phyloP scores from a whole-genome alignment of 371 early-diverging fungal genomes.

The Mortierella sp. region DNA sequence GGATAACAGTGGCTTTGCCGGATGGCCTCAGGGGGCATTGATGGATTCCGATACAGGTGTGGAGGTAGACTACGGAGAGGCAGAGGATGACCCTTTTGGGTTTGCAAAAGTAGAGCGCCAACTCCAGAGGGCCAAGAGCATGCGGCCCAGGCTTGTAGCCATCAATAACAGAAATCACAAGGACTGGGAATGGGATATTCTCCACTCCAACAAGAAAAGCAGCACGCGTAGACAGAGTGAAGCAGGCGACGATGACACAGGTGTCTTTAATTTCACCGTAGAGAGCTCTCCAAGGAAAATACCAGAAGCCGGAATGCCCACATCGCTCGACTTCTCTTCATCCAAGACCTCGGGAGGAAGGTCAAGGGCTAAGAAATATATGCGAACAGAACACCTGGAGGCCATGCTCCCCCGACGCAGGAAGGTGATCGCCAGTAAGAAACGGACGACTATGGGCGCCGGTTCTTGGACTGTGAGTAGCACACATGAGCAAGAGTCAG shows the following conservation, averaged over 20 bases:
- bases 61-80: neutral
- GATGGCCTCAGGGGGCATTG: neutral
- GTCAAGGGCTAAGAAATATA: slow-evolving; percentile 2
- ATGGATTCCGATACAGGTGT: neutral
- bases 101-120: slow-evolving; percentile 30
- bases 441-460: neutral
- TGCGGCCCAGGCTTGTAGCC: slow-evolving; percentile 21
- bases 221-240: neutral
- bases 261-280: neutral
- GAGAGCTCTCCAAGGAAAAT: slow-evolving; percentile 23
- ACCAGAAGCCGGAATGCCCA: slow-evolving; percentile 45
- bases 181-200: neutral
- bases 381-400: slow-evolving; percentile 26
- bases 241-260: neutral
- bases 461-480: neutral
- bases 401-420: slow-evolving; percentile 31
- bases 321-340: slow-evolving; percentile 8
- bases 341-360: neutral
- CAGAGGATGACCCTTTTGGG: slow-evolving; percentile 44
- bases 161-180: slow-evolving; percentile 9
- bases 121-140: slow-evolving; percentile 8
- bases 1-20: too few relatives aligned
- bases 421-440: neutral
- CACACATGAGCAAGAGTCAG: neutral
- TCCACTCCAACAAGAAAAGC: neutral